Evolutionary conservation across 805 yeast genomes (phyloP), one percentile per base, ranked within the genome.

Genomic region (Metschnikowia drakensbergensis): DNA sequence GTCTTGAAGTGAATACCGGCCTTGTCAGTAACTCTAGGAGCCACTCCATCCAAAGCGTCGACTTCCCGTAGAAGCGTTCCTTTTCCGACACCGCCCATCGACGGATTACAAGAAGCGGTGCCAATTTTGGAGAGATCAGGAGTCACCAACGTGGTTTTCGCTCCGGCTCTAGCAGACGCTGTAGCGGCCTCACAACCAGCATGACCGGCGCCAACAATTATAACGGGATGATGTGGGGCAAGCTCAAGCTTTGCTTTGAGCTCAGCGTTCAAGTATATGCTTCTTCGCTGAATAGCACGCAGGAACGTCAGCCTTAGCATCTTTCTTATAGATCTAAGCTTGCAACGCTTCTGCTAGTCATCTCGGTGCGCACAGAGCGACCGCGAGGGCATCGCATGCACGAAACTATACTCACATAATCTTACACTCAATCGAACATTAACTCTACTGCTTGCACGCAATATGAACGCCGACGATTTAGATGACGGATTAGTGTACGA

Each of bases 151-250:
- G 83, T 71, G 0, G 96, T 85, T 3, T 61, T 52, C 1, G 84
- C 77, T 0, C 97, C 97, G 1, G 87, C 62, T 53, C 99, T 74
- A 0, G 98, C 96, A 1, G 96, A 75, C 0, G 92, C 98, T 0
- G 97, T 76, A 2, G 96, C 94, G 0, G 99, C 99, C 66, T 94
- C 99, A 57, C 96, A 84, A 9, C 99, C 99, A 32, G 99, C 99
- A 71, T 94, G 99, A 0, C 99, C 99, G 9, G 96, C 99, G 4
- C 99, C 99, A 22, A 94, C 81, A 4, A 94, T 92, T 1, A 92
- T 77, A 0, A 90, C 97, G 0, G 90, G 92, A 41, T 68, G 72
- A 9, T 58, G 51, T 1, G 66, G 65, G 22, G 69, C 60, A 5
- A 49, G 46, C 3, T 57, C 51, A 11, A 78, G 60, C 23, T 61